Evolutionary conservation across 2,329 filamentous ascomycete species (phyloP).

Genomic region (Xylaria arbuscula): DNA sequence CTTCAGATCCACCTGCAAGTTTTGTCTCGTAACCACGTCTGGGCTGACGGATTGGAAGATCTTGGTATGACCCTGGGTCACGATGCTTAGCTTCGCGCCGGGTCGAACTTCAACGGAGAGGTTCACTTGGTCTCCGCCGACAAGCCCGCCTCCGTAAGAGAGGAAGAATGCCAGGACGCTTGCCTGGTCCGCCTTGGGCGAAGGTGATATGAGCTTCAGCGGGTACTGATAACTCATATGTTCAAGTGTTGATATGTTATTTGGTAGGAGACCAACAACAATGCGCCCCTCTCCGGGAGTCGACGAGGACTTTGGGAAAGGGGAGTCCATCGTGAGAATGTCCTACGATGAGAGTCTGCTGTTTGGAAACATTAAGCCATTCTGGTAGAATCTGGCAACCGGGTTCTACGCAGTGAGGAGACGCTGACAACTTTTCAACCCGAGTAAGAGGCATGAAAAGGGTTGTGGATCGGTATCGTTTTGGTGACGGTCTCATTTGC

Average conservation of each 20-base stretch:
- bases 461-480: background rate
- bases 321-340: constrained; percentile 59
- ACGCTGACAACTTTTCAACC: background rate
- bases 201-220: constrained; percentile 89
- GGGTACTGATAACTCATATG: constrained; percentile 91
- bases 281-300: constrained; percentile 82
- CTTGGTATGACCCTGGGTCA: constrained; percentile 88
- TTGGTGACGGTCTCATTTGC: background rate
- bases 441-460: background rate
- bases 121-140: constrained; percentile 85
- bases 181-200: constrained; percentile 70
- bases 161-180: constrained; percentile 88
- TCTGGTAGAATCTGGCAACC: constrained; percentile 25
- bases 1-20: constrained; percentile 62
- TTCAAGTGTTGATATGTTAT: constrained; percentile 75
- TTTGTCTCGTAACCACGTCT: constrained; percentile 68
- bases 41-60: constrained; percentile 82
- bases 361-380: constrained; percentile 24
- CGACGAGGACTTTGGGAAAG: constrained; percentile 80
- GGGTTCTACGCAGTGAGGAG: background rate
- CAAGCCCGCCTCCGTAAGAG: constrained; percentile 93
- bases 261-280: constrained; percentile 77
- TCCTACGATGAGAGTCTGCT: background rate
- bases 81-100: constrained; percentile 73
- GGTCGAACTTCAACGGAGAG: constrained; percentile 74